phyloP scores from a whole-genome alignment of 139 green algal species.

The Tetradesmus obliquus region DNA sequence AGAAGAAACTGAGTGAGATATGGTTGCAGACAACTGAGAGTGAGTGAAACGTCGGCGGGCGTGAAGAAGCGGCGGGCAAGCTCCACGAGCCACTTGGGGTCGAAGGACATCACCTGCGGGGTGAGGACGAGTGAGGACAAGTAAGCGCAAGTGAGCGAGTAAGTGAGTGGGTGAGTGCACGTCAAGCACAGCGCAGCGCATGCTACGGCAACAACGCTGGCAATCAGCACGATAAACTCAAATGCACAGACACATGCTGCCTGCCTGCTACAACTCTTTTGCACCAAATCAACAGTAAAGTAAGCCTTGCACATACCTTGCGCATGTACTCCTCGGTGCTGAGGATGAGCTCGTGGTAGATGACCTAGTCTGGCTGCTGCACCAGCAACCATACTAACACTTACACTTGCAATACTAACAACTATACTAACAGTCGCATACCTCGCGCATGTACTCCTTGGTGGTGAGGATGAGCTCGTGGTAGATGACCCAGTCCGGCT shows the following conservation, averaged over 20 bases:
- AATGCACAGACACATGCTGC: not conserved
- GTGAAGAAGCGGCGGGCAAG: slow-evolving; percentile 98
- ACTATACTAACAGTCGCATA: not conserved
- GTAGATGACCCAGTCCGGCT: slow-evolving; percentile 88
- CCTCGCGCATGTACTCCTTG: slow-evolving; percentile 98
- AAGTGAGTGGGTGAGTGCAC: too few relatives aligned
- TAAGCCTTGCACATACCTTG: too few relatives aligned
- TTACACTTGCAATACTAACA: not conserved
- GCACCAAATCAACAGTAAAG: not conserved
- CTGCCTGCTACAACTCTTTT: not conserved
- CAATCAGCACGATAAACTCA: not conserved
- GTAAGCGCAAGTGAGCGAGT: not conserved
- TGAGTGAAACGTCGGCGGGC: slow-evolving; percentile 71
- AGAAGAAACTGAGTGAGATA: slow-evolving; percentile 66
- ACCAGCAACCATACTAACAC: not conserved
- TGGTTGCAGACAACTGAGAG: slow-evolving; percentile 66
- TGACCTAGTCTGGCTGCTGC: slow-evolving; percentile 87
- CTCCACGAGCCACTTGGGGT: slow-evolving; percentile 98
- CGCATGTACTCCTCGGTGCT: slow-evolving; percentile 76
- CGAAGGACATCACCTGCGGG: slow-evolving; percentile 69
- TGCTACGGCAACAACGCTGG: too few relatives aligned
- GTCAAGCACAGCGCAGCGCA: too few relatives aligned
- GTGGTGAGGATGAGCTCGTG: slow-evolving; percentile 93
- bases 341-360: slow-evolving; percentile 90
- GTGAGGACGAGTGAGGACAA: not conserved